A percentile compares a stretch with the other conserved stretches of the same genome.
phyloP scores from a whole-genome alignment of 768 basidiomycete genomes.

The Atractiella rhizophila region DNA sequence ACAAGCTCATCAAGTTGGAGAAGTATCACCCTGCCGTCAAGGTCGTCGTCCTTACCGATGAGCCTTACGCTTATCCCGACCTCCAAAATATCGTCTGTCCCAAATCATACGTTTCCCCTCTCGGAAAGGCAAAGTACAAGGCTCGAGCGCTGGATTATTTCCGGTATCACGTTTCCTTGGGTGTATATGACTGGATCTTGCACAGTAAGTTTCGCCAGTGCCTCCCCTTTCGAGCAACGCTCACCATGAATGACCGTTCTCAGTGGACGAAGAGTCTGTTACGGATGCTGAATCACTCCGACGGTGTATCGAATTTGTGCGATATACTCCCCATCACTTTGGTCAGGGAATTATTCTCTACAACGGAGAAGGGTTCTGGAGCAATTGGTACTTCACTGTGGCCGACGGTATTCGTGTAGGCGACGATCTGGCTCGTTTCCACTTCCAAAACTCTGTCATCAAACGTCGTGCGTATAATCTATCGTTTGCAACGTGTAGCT shows the following conservation, averaged over 20 bases:
- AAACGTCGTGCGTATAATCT: no score
- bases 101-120: constrained; percentile 19
- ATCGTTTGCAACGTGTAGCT: neutral
- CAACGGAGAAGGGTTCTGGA: constrained; percentile 18
- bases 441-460: constrained; percentile 19
- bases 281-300: constrained; percentile 19
- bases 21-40: constrained; percentile 20
- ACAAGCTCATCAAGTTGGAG: constrained; percentile 19
- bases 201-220: constrained; percentile 11
- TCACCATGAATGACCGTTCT: neutral
- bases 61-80: constrained; percentile 19
- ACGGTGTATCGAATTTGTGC: constrained; percentile 19
- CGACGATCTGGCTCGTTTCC: constrained; percentile 20
- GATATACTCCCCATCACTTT: constrained; percentile 20
- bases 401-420: constrained; percentile 20
- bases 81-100: constrained; percentile 21
- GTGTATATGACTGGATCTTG: constrained; percentile 19
- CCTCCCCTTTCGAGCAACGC: no score
- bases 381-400: constrained; percentile 21
- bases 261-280: constrained; percentile 19
- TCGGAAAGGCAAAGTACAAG: constrained; percentile 21
- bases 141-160: constrained; percentile 21
- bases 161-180: constrained; percentile 19
- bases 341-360: constrained; percentile 21
- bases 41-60: constrained; percentile 18